phyloP scores from a whole-genome alignment of 1,139 yeast species.

The Fermentozyma sake region DNA sequence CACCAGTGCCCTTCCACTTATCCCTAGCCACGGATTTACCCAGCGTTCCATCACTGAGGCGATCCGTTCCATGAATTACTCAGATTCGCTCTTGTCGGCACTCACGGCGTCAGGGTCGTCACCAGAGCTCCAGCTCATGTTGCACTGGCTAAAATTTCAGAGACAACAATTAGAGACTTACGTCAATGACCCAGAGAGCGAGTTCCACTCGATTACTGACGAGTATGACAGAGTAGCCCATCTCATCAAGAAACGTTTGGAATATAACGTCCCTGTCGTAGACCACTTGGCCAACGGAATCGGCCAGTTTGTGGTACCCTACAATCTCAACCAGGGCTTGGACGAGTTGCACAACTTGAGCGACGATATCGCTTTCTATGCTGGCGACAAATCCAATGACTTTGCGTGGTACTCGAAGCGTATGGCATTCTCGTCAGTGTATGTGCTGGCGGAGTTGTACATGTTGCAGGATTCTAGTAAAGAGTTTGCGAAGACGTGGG shows the following conservation, averaged over 20 bases:
- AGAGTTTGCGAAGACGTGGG: conserved; percentile 51
- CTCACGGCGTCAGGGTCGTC: conserved; percentile 36
- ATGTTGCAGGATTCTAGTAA: conserved; percentile 74
- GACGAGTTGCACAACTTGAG: conserved; percentile 70
- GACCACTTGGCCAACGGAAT: conserved; percentile 44
- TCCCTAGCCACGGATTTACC: conserved; percentile 70
- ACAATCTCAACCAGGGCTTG: conserved; percentile 45
- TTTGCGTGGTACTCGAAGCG: conserved; percentile 94
- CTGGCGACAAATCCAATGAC: conserved; percentile 81
- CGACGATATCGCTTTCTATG: conserved; percentile 77
- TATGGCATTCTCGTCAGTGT: conserved; percentile 61
- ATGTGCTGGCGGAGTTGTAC: conserved; percentile 70
- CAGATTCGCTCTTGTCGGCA: conserved; percentile 63
- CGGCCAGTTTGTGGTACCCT: conserved; percentile 52
- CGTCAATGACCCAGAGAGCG: conserved; percentile 21
- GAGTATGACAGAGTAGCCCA: conserved; percentile 59
- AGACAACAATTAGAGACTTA: conserved; percentile 31
- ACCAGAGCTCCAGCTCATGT: conserved; percentile 45
- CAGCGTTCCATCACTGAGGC: conserved; percentile 58
- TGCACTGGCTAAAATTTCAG: conserved; percentile 36
- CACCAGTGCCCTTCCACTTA: conserved; percentile 38
- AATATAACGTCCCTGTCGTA: conserved; percentile 55
- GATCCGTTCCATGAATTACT: conserved; percentile 54
- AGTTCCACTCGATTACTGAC: conserved; percentile 24
- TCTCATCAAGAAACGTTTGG: conserved; percentile 57